phyloP scores from a whole-genome alignment of 768 basidiomycete species.

The Pholiota conissans region DNA sequence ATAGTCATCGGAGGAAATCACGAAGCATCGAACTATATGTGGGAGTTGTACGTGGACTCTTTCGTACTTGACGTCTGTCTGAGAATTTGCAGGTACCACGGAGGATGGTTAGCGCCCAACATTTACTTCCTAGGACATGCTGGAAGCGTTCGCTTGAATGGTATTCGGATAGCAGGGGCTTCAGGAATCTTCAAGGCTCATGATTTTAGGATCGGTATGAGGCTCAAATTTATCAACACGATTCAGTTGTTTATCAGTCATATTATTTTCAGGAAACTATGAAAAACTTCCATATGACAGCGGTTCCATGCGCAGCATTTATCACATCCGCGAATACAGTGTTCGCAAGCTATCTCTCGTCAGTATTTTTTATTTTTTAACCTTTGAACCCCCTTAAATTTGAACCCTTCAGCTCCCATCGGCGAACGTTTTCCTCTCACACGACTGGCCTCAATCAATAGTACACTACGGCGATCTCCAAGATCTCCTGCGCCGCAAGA shows the following conservation, averaged over 20 bases:
- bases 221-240: neutral
- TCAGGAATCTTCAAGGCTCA: conserved; percentile 88
- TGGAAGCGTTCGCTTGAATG: conserved; percentile 86
- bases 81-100: conserved; percentile 69
- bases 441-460: conserved; percentile 93
- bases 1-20: conserved; percentile 98
- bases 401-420: conserved; percentile 48
- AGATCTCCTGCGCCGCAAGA: conserved; percentile 70
- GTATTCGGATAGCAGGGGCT: conserved; percentile 83
- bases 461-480: conserved; percentile 75
- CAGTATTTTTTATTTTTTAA: conserved; percentile 18
- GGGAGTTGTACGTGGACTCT: conserved; percentile 69
- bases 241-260: neutral
- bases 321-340: conserved; percentile 88
- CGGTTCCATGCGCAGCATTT: conserved; percentile 75
- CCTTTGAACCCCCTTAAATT: conserved; percentile 16
- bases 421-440: conserved; percentile 83
- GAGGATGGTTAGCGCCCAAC: conserved; percentile 95
- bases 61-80: neutral
- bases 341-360: conserved; percentile 78
- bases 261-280: conserved; percentile 56
- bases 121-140: conserved; percentile 96
- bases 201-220: conserved; percentile 69
- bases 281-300: conserved; percentile 83
- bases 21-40: conserved; percentile 95